phyloP scores from a whole-genome alignment of 164 flowering plant species.

The Saururus chinensis region DNA sequence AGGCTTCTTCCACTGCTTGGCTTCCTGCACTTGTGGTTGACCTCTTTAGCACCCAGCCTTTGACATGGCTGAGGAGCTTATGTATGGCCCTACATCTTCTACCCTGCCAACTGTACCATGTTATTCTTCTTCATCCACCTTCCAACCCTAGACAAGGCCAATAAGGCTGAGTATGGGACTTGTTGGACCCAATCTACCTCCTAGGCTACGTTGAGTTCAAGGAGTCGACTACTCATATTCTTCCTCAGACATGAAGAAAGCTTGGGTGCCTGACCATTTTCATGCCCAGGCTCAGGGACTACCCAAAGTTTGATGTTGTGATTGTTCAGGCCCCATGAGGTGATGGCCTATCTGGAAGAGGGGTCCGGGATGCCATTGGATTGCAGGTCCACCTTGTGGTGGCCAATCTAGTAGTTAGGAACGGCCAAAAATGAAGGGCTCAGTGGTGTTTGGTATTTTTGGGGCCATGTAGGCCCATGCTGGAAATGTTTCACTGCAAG shows the following conservation, averaged over 20 bases:
- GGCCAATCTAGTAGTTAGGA: conserved; percentile 46
- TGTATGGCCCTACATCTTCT: too few species aligned
- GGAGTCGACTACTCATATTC: too few species aligned
- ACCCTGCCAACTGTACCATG: too few species aligned
- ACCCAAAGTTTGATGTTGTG: conserved; percentile 41
- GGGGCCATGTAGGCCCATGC: conserved; percentile 58
- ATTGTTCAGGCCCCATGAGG: conserved; percentile 49
- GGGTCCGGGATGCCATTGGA: conserved; percentile 49
- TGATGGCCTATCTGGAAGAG: conserved; percentile 8
- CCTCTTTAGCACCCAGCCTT: too few species aligned
- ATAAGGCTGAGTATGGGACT: too few species aligned
- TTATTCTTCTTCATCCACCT: too few species aligned
- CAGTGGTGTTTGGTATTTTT: conserved; percentile 45
- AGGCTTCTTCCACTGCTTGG: too few species aligned
- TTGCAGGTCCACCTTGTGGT: conserved; percentile 63
- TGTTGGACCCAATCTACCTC: too few species aligned
- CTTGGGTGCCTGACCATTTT: conserved; percentile 57
- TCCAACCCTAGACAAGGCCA: too few species aligned
- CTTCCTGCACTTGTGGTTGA: too few species aligned
- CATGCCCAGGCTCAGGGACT: conserved; percentile 36
- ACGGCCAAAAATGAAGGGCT: conserved; percentile 15
- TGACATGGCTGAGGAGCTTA: too few species aligned
- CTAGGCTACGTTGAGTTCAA: too few species aligned
- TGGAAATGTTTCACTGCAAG: conserved; percentile 66
- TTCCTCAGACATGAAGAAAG: background rate